Evolutionary conservation across 2,329 filamentous ascomycete species (phyloP), one percentile per base, ranked within the genome.

Genomic region (Colletotrichum costaricense): DNA sequence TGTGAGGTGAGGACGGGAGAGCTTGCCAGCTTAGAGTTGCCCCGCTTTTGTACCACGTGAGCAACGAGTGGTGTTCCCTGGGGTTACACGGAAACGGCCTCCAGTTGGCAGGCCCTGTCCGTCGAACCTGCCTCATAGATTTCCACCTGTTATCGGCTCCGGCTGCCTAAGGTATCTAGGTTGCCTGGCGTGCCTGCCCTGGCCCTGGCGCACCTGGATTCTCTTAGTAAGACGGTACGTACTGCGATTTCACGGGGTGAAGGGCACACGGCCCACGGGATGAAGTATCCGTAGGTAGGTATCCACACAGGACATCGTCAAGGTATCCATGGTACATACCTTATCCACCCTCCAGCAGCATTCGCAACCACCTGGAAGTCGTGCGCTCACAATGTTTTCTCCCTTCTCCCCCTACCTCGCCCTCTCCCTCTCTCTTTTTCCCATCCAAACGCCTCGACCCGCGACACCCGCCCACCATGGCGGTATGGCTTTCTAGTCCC

Each of bases 21-120:
- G 55, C 12, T 33, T 42, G 35, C n/a, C 22, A 59, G 19, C 57
- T 7, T 24, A 35, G n/a, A 42, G n/a, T 8, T n/a, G 33, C 1
- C 33, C 57, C 57, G 33, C n/a, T 30, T 35, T 60, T 35, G 58
- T n/a, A 46, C 42, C 42, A 52, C 38, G 38, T 63, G 59, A 33
- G 33, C 35, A 16, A 5, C 5, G 42, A 46, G n/a, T 30, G 33
- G 38, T 42, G 33, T 1, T 30, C 28, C 8, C 24, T 42, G n/a
- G 2, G 22, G 60, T 63, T 54, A 63, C 46, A 63, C 60, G 46
- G 60, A 63, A 63, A 63, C 60, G 60, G 46, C 42, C 42, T 30
- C 19, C 30, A 16, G 28, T 22, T 63, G 28, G 12, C n/a, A 7
- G 7, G 28, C n/a, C 62, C 19, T n/a, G 55, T 30, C 2, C 9